These are phyloP conservation scores for Pleurotus djamor DNA, from an alignment of 768 basidiomycete genomes.

Conservation along the genomic window DNA sequence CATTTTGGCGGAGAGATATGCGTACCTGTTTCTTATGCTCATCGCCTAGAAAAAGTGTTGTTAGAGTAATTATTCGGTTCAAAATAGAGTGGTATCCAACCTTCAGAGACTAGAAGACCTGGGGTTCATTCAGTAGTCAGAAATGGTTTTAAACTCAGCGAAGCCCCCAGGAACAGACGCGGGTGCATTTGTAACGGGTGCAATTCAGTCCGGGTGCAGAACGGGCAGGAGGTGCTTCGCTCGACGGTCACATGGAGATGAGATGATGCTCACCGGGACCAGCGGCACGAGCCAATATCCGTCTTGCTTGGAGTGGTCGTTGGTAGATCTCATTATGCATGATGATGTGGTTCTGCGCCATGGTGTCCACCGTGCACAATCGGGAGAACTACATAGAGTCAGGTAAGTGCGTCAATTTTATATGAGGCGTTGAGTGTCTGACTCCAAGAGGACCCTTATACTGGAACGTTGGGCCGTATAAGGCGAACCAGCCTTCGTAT, in stretches of 20 bases:
- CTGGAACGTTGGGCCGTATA: conserved; percentile 1
- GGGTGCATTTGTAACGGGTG: conserved; percentile 1
- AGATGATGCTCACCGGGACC: conserved; percentile 14
- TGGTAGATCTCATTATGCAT: conserved; percentile 39
- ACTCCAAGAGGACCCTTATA: conserved; percentile 2
- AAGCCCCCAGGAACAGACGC: background rate
- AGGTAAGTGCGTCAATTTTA: background rate
- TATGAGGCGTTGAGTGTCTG: background rate
- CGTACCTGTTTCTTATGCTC: conserved; percentile 6
- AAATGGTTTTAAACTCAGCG: background rate
- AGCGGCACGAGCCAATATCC: conserved; percentile 24
- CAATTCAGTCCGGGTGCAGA: background rate
- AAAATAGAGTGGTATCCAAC: background rate
- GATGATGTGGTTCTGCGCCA: conserved; percentile 50
- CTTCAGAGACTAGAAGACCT: conserved; percentile 6
- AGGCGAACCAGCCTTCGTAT: background rate
- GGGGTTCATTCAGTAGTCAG: background rate
- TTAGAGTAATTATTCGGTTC: background rate
- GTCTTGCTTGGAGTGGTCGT: conserved; percentile 31
- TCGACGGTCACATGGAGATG: conserved; percentile 8
- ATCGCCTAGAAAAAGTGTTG: background rate
- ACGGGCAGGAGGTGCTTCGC: background rate
- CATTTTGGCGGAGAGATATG: background rate
- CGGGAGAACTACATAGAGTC: conserved; percentile 15
- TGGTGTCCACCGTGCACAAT: conserved; percentile 46